A percentile compares a stretch with the other conserved stretches of the same genome.
These are phyloP conservation scores for Coniochaeta hoffmannii DNA, from an alignment of 2,329 filamentous ascomycete species.

Conservation along the genomic window DNA sequence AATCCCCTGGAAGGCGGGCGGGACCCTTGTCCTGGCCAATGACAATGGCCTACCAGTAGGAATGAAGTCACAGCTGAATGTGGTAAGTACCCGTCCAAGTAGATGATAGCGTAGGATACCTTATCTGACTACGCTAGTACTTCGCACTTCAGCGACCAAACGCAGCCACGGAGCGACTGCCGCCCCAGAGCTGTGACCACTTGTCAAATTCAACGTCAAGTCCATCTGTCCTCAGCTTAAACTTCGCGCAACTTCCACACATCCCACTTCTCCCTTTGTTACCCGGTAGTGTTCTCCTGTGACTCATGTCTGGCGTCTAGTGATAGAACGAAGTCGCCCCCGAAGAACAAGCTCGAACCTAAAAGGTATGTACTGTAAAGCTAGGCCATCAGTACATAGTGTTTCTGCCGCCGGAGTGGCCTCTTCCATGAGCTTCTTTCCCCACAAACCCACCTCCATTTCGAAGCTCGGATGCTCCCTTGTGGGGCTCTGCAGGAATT, in stretches of 20 bases:
- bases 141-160: neutral
- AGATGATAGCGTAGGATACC: too few species aligned
- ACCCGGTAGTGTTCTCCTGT: neutral
- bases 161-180: neutral
- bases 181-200: constrained; percentile 1
- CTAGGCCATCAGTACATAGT: neutral
- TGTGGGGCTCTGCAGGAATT: neutral
- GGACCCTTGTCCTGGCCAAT: neutral
- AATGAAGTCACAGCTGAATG: neutral
- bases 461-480: neutral
- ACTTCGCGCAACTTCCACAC: neutral
- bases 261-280: neutral
- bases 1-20: constrained; percentile 28
- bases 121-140: too few species aligned
- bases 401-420: constrained; percentile 20
- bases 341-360: too few species aligned
- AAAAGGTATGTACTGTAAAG: neutral
- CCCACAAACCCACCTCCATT: neutral
- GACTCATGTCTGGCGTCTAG: neutral
- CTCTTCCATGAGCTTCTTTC: constrained; percentile 7
- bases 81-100: too few species aligned
- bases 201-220: neutral
- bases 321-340: neutral
- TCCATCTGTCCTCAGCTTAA: constrained; percentile 2
- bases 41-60: neutral